Conservation (phyloP, 1,284 basidiomycete genomes). For the Melampsora medusae region DNA sequence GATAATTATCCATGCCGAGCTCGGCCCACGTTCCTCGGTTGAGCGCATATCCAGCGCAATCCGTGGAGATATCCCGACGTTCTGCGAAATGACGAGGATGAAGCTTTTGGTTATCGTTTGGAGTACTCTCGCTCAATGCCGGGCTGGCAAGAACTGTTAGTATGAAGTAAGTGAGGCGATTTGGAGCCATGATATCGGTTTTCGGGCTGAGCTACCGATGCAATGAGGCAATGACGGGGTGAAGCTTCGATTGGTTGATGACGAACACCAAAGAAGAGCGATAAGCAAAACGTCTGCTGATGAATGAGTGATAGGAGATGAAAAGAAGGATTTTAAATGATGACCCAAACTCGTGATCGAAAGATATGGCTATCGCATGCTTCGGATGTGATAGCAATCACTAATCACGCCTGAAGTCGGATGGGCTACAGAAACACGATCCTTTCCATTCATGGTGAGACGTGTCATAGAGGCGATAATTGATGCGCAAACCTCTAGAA, state of each 20-base stretch:
- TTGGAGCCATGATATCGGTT: neutral
- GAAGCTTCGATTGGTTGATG: too few relatives aligned
- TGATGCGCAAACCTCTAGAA: neutral
- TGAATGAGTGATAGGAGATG: too few relatives aligned
- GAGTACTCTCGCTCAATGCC: neutral
- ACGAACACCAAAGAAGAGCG: too few relatives aligned
- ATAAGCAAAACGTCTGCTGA: too few relatives aligned
- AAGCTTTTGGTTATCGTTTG: neutral
- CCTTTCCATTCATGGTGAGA: neutral
- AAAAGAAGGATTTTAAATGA: too few relatives aligned
- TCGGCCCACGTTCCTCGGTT: constrained; percentile 42
- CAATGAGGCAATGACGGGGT: too few relatives aligned
- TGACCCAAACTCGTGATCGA: neutral
- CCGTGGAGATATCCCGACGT: neutral
- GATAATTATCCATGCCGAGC: constrained; percentile 38
- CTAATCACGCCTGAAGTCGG: constrained; percentile 4
- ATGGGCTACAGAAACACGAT: neutral
- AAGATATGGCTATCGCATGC: neutral
- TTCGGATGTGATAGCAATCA: neutral
- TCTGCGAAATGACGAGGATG: constrained; percentile 3
- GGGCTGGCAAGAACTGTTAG: neutral
- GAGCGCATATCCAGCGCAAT: constrained; percentile 34
- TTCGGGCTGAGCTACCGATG: too few relatives aligned
- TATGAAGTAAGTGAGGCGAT: neutral
- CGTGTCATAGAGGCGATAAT: neutral